Evolutionary conservation across 257 asterid species (phyloP).

Genomic region (Capsicum baccatum): DNA sequence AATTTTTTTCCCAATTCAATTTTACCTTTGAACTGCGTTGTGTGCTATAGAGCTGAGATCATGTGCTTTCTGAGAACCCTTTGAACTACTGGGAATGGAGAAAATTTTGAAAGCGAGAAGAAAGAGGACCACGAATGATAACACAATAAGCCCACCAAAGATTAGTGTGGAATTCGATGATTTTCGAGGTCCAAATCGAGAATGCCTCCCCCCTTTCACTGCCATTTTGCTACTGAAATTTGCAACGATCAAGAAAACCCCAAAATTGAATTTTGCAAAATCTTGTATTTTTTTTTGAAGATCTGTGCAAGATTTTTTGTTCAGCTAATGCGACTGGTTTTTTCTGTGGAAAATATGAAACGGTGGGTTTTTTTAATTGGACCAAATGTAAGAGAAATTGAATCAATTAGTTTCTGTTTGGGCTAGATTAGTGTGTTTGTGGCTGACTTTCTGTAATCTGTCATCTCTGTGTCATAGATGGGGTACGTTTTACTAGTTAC

Average conservation of each 20-base stretch:
- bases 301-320: neutral
- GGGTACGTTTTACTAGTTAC: neutral
- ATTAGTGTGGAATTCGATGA: slow-evolving; percentile 48
- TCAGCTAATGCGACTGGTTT: neutral
- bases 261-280: neutral
- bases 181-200: slow-evolving; percentile 55
- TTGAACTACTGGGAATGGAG: slow-evolving; percentile 57
- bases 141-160: slow-evolving; percentile 51
- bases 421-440: neutral
- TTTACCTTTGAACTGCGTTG: slow-evolving; percentile 57
- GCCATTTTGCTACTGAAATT: slow-evolving; percentile 51
- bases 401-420: neutral
- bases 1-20: neutral
- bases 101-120: slow-evolving; percentile 63
- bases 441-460: neutral
- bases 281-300: neutral
- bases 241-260: neutral
- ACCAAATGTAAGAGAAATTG: neutral
- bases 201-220: slow-evolving; percentile 77
- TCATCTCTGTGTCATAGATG: neutral
- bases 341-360: neutral
- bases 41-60: slow-evolving; percentile 79
- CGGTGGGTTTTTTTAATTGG: neutral
- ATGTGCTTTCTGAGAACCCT: slow-evolving; percentile 55
- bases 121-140: slow-evolving; percentile 58